Conservation (phyloP, 2,329 filamentous ascomycete genomes). For the Xylariaceae sp. region DNA sequence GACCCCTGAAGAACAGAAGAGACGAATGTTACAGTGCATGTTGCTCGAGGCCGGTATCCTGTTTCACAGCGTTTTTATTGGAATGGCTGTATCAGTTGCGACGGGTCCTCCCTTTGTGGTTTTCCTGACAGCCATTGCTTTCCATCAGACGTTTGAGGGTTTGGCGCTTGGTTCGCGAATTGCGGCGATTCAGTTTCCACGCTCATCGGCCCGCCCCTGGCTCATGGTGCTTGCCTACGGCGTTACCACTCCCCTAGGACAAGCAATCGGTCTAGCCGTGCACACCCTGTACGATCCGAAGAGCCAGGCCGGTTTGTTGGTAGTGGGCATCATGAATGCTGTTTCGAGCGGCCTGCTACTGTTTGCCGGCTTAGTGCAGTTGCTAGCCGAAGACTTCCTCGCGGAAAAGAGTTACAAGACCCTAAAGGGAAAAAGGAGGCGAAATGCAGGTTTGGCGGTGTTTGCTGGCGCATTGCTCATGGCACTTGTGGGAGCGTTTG, state of each 20-base stretch:
- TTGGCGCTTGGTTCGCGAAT: constrained; percentile 82
- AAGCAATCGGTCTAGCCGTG: constrained; percentile 73
- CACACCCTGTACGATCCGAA: constrained; percentile 76
- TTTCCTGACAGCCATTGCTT: constrained; percentile 73
- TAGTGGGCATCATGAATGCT: constrained; percentile 84
- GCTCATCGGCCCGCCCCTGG: constrained; percentile 70
- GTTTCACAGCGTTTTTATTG: constrained; percentile 81
- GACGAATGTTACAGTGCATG: constrained; percentile 69
- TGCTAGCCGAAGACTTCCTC: constrained; percentile 79
- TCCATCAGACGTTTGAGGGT: constrained; percentile 86
- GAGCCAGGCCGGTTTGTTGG: constrained; percentile 68
- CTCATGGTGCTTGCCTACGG: constrained; percentile 75
- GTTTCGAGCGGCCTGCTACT: constrained; percentile 74
- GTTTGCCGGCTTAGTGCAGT: constrained; percentile 77
- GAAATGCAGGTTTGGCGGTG: constrained; percentile 60
- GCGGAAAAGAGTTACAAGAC: constrained; percentile 68
- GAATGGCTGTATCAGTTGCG: constrained; percentile 78
- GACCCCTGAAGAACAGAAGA: constrained; percentile 55
- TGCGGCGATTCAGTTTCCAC: constrained; percentile 73
- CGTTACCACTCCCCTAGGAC: constrained; percentile 72
- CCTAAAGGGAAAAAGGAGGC: constrained; percentile 55
- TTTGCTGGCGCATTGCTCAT: constrained; percentile 61
- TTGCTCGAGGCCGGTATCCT: constrained; percentile 78
- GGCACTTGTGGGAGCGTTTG: constrained; percentile 69
- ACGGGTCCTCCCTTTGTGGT: constrained; percentile 75